Evolutionary conservation across 1,284 basidiomycete species (phyloP).

Genomic region (Naganishia liquefaciens): DNA sequence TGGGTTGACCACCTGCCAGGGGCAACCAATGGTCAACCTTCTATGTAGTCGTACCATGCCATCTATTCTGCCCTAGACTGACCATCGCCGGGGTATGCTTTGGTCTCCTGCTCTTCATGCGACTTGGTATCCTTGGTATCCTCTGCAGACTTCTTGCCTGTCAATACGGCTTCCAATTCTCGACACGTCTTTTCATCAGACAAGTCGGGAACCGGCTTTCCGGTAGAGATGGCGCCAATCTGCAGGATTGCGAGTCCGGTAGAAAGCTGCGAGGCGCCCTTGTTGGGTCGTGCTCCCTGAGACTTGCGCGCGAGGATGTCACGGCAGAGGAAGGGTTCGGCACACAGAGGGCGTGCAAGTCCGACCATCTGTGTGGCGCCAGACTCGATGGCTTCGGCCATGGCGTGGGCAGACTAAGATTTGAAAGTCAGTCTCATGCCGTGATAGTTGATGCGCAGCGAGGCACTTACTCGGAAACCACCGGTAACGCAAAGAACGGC

Average conservation of each 20-base stretch:
- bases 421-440: too few relatives aligned
- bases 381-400: constrained; percentile 53
- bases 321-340: constrained; percentile 56
- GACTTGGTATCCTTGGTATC: constrained; percentile 30
- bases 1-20: constrained; percentile 3
- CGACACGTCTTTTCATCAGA: constrained; percentile 32
- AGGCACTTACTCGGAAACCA: constrained; percentile 55
- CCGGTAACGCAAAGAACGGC: constrained; percentile 58
- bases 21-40: constrained; percentile 11
- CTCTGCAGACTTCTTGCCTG: constrained; percentile 35
- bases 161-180: constrained; percentile 28
- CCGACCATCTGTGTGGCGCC: constrained; percentile 54
- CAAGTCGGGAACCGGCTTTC: constrained; percentile 38
- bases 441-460: not conserved
- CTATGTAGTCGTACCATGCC: not conserved
- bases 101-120: constrained; percentile 30
- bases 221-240: constrained; percentile 38
- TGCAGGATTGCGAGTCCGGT: constrained; percentile 38
- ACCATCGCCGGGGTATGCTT: constrained; percentile 27
- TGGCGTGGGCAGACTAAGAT: constrained; percentile 46
- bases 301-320: constrained; percentile 54
- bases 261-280: constrained; percentile 34
- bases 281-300: constrained; percentile 42
- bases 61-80: constrained; percentile 27
- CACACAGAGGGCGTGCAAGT: constrained; percentile 56